Percentiles rank a stretch among this genome's conserved stretches.
phyloP scores from a whole-genome alignment of 2,329 filamentous ascomycete genomes.

The Penicillium occitanis region DNA sequence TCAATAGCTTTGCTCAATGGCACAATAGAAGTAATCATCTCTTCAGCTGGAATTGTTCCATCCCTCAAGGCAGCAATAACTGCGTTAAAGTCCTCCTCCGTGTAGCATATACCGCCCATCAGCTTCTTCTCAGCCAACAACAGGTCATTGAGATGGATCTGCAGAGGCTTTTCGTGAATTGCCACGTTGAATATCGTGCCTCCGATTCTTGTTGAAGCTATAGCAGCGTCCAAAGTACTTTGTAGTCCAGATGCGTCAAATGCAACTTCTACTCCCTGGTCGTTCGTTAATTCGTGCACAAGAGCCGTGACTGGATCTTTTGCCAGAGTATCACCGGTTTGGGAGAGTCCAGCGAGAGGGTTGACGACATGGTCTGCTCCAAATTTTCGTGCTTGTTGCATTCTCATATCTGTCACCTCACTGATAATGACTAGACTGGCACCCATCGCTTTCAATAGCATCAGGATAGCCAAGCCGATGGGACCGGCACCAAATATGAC shows the following conservation, averaged over 20 bases:
- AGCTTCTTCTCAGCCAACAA: slow-evolving; percentile 37
- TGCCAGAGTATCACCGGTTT: slow-evolving; percentile 37
- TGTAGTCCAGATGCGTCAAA: slow-evolving; percentile 64
- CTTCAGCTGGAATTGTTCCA: slow-evolving; percentile 3
- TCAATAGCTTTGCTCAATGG: slow-evolving; percentile 8
- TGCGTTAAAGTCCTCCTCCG: neutral
- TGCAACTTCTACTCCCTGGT: slow-evolving; percentile 55
- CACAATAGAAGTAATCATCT: slow-evolving; percentile 12
- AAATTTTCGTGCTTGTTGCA: slow-evolving; percentile 54
- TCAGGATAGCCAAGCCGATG: slow-evolving; percentile 61
- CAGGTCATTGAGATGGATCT: slow-evolving; percentile 55
- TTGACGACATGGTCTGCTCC: slow-evolving; percentile 58
- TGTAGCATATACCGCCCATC: slow-evolving; percentile 38
- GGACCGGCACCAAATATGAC: slow-evolving; percentile 63
- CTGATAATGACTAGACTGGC: slow-evolving; percentile 58
- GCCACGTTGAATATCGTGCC: slow-evolving; percentile 65
- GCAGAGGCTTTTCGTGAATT: slow-evolving; percentile 60
- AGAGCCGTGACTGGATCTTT: slow-evolving; percentile 6
- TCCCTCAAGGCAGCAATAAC: neutral
- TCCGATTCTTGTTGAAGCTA: slow-evolving; percentile 51
- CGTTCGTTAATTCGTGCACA: neutral
- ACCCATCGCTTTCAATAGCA: slow-evolving; percentile 56
- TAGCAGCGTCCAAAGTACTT: slow-evolving; percentile 49
- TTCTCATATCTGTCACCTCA: slow-evolving; percentile 54
- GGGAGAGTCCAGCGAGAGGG: slow-evolving; percentile 50